Evolutionary conservation across 2,329 filamentous ascomycete genomes (phyloP), one percentile per base, ranked within the genome.

Genomic region (Blastomyces gilchristii): DNA sequence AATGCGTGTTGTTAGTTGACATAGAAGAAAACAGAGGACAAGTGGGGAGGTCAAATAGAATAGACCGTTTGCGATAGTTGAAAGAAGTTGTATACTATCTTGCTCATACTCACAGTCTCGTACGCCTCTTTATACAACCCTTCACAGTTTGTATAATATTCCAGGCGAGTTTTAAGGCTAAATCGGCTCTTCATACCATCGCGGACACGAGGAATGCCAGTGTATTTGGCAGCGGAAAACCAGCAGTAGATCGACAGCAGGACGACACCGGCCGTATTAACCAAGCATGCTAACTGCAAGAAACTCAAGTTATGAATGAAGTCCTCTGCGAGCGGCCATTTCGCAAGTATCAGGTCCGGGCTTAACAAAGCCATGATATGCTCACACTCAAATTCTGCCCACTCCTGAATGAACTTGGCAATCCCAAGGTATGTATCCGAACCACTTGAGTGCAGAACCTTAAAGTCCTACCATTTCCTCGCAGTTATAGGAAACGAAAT

Each of bases 51-150:
- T 56, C 8, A 34, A 39, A 18, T 37, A 56, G 18, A 39, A 39
- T 31, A 34, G 34, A 22, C 12, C 25, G 56, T 9, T 39, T 34
- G 14, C 9, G 8, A n/a, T 37, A 8, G 9, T n/a, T 11, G 16
- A 37, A n/a, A 59, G 25, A 16, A 47, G 16, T n/a, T n/a, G 43
- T 34, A 9, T 49, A 6, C 16, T 37, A 14, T 12, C 6, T 7
- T n/a, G 18, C 16, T 16, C 3, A 22, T 34, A 49, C 58, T 59
- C 58, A 59, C 58, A 34, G 25, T 49, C 41, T 59, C 58, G 18
- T 59, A 59, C 11, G 58, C 58, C 14, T 49, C 58, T 43, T n/a
- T 59, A 37, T n/a, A 59, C 16, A 59, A n/a, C 8, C 58, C 58
- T 43, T 59, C 41, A 22, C 58, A 59, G 34, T 59, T 43, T 16